These are phyloP conservation scores for Cicer pinnatifidum DNA, from an alignment of 306 rosid species.

Conservation along the genomic window DNA sequence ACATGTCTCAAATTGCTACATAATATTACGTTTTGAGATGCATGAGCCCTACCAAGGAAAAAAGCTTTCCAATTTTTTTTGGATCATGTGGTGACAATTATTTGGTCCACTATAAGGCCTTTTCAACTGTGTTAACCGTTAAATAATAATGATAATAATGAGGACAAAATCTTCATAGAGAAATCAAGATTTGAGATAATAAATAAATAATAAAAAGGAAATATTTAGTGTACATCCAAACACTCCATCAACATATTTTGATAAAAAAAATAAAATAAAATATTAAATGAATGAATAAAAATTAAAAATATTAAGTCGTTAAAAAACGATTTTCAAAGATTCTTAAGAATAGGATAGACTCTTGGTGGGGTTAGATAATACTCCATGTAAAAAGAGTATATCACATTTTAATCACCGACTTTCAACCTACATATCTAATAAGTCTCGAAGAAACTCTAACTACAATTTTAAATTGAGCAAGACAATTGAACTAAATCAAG, in stretches of 20 bases:
- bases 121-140: conserved; percentile 27
- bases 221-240: too few species aligned
- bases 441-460: neutral
- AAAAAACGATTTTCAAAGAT: conserved; percentile 29
- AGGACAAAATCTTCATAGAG: conserved; percentile 14
- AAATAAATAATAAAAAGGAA: too few species aligned
- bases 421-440: neutral
- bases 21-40: conserved; percentile 7
- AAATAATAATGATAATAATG: conserved; percentile 4
- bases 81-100: conserved; percentile 33
- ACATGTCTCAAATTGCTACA: too few species aligned
- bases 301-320: too few species aligned
- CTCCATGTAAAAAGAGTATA: conserved; percentile 14
- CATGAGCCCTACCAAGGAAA: conserved; percentile 36
- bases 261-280: too few species aligned
- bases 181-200: conserved; percentile 23
- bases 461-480: neutral
- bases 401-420: conserved; percentile 34
- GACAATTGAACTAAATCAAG: neutral
- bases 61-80: conserved; percentile 18
- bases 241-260: too few species aligned
- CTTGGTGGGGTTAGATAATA: neutral
- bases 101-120: conserved; percentile 33
- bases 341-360: conserved; percentile 15
- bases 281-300: too few species aligned